These are phyloP conservation scores for Suillus placidus DNA, from an alignment of 768 basidiomycete species.

Conservation along the genomic window DNA sequence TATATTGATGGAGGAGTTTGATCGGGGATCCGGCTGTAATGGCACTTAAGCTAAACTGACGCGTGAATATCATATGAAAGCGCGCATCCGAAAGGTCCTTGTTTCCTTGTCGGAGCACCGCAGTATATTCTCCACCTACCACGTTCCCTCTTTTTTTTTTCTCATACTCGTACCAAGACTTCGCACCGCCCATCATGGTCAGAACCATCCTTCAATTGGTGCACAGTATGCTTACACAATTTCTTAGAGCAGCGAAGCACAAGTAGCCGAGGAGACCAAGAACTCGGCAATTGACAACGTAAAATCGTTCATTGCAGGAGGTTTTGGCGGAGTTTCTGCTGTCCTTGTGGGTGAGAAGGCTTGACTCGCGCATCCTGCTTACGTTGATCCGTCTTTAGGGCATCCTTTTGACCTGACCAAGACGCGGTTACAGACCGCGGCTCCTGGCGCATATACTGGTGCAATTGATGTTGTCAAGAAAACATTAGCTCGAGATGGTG, in stretches of 20 bases:
- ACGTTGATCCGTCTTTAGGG: conserved; percentile 48
- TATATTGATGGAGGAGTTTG: conserved; percentile 14
- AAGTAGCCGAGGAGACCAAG: conserved; percentile 23
- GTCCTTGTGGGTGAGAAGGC: conserved; percentile 81
- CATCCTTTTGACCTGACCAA: conserved; percentile 98
- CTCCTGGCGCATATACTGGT: conserved; percentile 86
- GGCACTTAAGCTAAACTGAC: not conserved
- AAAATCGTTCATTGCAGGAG: conserved; percentile 93
- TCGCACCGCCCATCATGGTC: conserved; percentile 28
- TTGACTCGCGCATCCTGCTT: not conserved
- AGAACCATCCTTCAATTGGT: conserved; percentile 12
- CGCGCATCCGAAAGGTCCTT: not conserved
- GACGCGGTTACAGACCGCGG: conserved; percentile 93
- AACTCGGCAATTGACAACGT: conserved; percentile 42
- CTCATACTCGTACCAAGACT: conserved; percentile 12
- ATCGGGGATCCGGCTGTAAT: conserved; percentile 15
- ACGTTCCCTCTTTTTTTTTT: not conserved
- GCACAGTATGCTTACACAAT: conserved; percentile 13
- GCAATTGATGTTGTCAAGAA: conserved; percentile 93
- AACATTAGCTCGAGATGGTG: conserved; percentile 87
- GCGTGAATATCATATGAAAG: conserved; percentile 33
- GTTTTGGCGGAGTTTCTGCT: conserved; percentile 85
- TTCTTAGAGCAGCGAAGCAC: conserved; percentile 29
- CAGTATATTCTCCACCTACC: conserved; percentile 1
- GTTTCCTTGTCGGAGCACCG: conserved; percentile 14